These are phyloP conservation scores for Tylopilus felleus DNA, from an alignment of 768 basidiomycete species.

Conservation along the genomic window DNA sequence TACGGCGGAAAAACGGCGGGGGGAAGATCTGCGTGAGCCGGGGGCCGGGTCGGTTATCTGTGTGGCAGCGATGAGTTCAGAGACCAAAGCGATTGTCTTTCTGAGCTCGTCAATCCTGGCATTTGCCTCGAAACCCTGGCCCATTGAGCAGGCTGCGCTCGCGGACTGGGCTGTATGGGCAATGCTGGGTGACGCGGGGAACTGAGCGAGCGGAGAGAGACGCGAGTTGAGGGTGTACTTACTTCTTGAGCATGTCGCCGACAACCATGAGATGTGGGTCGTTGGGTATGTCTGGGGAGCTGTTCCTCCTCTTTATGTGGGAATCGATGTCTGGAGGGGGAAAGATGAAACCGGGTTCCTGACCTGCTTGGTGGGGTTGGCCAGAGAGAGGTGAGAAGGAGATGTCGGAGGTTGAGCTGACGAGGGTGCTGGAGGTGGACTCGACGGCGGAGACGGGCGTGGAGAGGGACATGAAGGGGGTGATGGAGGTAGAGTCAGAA, in stretches of 20 bases:
- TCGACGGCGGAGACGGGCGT: constrained; percentile 17
- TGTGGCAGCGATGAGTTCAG: constrained; percentile 50
- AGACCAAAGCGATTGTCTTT: constrained; percentile 49
- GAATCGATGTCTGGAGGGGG: constrained; percentile 25
- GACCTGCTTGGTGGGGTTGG: background rate
- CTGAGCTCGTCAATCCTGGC: constrained; percentile 54
- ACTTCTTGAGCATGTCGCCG: constrained; percentile 54
- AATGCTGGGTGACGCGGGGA: constrained; percentile 42
- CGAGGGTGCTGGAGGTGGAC: constrained; percentile 18
- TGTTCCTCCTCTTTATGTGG: constrained; percentile 11
- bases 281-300: constrained; percentile 32
- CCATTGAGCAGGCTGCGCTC: constrained; percentile 45
- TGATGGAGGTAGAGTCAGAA: too few relatives aligned
- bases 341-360: constrained; percentile 24
- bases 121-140: constrained; percentile 46
- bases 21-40: constrained; percentile 32
- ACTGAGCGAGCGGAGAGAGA: constrained; percentile 8
- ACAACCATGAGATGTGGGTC: constrained; percentile 50
- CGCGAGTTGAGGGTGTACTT: constrained; percentile 19
- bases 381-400: constrained; percentile 22
- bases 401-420: constrained; percentile 22
- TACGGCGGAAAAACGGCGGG: constrained; percentile 20
- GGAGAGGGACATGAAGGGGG: constrained; percentile 4
- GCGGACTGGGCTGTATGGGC: constrained; percentile 59
- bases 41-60: constrained; percentile 34